Evolutionary conservation across 177 flowering plant genomes (phyloP).

Genomic region (Tripterygium wilfordii): DNA sequence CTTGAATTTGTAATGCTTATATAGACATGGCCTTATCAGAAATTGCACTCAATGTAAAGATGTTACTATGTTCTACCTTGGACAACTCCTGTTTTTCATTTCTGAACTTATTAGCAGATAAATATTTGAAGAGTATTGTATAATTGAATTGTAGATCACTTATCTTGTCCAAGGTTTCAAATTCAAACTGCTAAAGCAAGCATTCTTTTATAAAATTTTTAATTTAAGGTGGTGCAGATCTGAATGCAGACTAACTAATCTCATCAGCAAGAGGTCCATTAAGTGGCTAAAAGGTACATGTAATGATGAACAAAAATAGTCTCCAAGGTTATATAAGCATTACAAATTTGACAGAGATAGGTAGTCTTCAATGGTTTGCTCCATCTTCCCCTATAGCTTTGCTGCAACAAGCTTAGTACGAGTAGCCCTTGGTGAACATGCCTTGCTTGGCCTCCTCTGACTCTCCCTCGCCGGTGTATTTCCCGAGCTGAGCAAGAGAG

Average conservation of each 20-base stretch:
- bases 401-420: constrained; percentile 37
- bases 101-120: too few species aligned
- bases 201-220: too few species aligned
- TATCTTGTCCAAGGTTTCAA: too few species aligned
- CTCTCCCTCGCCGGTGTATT: constrained; percentile 87
- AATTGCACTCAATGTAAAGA: too few species aligned
- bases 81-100: too few species aligned
- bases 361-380: neutral
- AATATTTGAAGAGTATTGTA: too few species aligned
- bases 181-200: too few species aligned
- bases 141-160: too few species aligned
- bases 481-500: constrained; percentile 88
- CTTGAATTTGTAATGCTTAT: too few species aligned
- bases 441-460: constrained; percentile 83
- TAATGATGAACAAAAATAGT: constrained; percentile 21
- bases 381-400: constrained; percentile 4
- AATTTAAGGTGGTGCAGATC: too few species aligned
- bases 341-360: constrained; percentile 6
- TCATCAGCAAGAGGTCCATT: constrained; percentile 29
- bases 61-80: too few species aligned
- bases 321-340: constrained; percentile 6
- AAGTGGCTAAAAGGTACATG: constrained; percentile 28
- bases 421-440: constrained; percentile 78
- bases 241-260: constrained; percentile 14
- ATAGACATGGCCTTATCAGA: too few species aligned